Percentiles rank a stretch among this genome's conserved stretches.
Evolutionary conservation across 805 yeast species (phyloP).

Genomic region (Pichia eremophila): DNA sequence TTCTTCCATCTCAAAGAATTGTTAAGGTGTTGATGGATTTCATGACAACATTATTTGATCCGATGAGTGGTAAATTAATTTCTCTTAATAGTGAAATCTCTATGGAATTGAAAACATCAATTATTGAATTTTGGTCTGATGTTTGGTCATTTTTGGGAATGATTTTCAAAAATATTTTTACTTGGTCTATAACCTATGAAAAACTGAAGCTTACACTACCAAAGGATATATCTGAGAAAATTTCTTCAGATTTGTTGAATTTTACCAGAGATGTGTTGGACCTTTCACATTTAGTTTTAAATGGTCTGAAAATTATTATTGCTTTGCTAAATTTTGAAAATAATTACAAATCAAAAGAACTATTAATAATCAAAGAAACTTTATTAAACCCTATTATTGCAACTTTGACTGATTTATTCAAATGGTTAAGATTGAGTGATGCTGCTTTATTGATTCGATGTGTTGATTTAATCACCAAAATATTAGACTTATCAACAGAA

Average conservation of each 20-base stretch:
- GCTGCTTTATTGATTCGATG: slow-evolving; percentile 62
- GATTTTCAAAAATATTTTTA: slow-evolving; percentile 56
- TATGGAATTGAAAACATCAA: slow-evolving; percentile 13
- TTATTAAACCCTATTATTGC: slow-evolving; percentile 46
- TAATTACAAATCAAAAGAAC: slow-evolving; percentile 8
- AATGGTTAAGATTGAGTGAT: slow-evolving; percentile 81
- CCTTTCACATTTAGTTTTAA: slow-evolving; percentile 58
- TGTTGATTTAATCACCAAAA: slow-evolving; percentile 56
- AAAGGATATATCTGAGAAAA: slow-evolving; percentile 16
- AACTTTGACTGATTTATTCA: slow-evolving; percentile 60
- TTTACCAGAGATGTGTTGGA: slow-evolving; percentile 85
- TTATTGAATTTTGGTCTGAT: slow-evolving; percentile 50
- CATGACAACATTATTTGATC: slow-evolving; percentile 50
- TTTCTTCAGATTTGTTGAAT: slow-evolving; percentile 31
- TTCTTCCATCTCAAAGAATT: slow-evolving; percentile 33
- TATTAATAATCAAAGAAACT: slow-evolving; percentile 12
- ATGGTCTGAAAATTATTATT: slow-evolving; percentile 46
- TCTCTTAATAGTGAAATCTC: slow-evolving; percentile 6
- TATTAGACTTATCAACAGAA: slow-evolving; percentile 56
- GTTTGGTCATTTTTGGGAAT: slow-evolving; percentile 67
- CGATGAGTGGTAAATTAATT: slow-evolving; percentile 48
- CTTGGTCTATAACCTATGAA: slow-evolving; percentile 54
- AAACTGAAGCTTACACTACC: slow-evolving; percentile 14
- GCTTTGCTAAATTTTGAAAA: slow-evolving; percentile 19
- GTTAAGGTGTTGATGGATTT: slow-evolving; percentile 72